Evolutionary conservation across 768 basidiomycete genomes (phyloP).

Genomic region (Russula vinacea): DNA sequence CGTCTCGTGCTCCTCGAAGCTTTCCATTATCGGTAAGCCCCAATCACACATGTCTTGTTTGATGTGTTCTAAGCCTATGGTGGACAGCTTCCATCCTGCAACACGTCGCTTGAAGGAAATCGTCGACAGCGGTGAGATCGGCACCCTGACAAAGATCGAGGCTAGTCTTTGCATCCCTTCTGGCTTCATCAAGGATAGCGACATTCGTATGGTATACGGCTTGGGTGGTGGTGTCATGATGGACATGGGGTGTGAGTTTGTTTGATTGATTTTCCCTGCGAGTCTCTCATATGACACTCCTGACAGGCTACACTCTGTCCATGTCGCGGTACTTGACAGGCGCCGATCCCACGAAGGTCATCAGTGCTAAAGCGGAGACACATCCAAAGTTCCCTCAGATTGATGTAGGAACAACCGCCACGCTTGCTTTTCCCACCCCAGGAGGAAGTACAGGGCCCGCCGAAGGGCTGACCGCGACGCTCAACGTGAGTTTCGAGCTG

Average conservation of each 20-base stretch:
- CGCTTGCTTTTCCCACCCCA: slow-evolving; percentile 31
- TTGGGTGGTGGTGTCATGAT: slow-evolving; percentile 59
- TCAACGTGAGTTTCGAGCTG: slow-evolving; percentile 22
- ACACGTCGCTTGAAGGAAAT: slow-evolving; percentile 52
- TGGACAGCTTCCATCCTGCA: slow-evolving; percentile 57
- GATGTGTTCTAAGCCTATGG: slow-evolving; percentile 4
- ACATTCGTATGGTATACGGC: slow-evolving; percentile 52
- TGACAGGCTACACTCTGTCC: slow-evolving; percentile 39
- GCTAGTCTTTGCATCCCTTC: slow-evolving; percentile 42
- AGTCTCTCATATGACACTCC: slow-evolving; percentile 1
- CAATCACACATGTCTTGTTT: not conserved
- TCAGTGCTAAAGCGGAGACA: slow-evolving; percentile 22
- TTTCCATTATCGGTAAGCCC: slow-evolving; percentile 52
- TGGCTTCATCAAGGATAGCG: slow-evolving; percentile 37
- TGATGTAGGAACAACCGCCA: slow-evolving; percentile 34
- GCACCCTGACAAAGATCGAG: slow-evolving; percentile 46
- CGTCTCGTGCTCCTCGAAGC: slow-evolving; percentile 58
- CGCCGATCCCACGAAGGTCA: slow-evolving; percentile 21
- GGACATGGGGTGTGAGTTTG: slow-evolving; percentile 54
- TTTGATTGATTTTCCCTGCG: not conserved
- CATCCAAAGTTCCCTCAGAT: slow-evolving; percentile 24
- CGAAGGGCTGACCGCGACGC: slow-evolving; percentile 22
- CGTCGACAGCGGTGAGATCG: slow-evolving; percentile 53
- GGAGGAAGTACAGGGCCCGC: slow-evolving; percentile 4
- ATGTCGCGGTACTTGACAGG: slow-evolving; percentile 28